Percentiles rank a stretch among this genome's conserved stretches.
Evolutionary conservation across 2,329 filamentous ascomycete species (phyloP).

Genomic region (Hymenoscyphus scutula): DNA sequence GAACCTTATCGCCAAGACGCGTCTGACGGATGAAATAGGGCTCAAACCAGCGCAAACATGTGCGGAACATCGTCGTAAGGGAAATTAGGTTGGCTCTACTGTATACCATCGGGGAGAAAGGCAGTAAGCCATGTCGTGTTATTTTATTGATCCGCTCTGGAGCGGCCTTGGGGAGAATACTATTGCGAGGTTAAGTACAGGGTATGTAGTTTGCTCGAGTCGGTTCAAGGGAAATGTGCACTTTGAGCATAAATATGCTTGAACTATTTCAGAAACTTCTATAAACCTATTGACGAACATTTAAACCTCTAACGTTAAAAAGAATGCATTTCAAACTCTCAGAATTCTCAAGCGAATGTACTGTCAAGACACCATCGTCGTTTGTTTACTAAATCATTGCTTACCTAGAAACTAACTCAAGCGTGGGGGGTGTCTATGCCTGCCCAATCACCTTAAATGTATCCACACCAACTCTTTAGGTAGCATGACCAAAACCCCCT

Average conservation of each 20-base stretch:
- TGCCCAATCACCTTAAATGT: background rate
- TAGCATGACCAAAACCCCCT: no score
- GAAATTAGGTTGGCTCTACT: background rate
- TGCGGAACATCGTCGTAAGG: background rate
- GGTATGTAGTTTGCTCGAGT: no score
- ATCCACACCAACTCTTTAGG: background rate
- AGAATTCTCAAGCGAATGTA: no score
- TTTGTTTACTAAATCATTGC: background rate
- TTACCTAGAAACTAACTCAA: background rate
- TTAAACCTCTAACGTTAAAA: no score
- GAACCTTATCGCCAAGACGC: background rate
- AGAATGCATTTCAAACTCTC: no score
- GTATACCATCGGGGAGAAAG: background rate
- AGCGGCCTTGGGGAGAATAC: background rate
- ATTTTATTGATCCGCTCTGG: background rate
- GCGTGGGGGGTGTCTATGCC: background rate
- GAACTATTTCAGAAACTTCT: no score
- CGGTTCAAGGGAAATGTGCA: no score
- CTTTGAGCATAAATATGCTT: no score
- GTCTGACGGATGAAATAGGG: conserved; percentile 2
- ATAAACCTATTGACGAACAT: no score
- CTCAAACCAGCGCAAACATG: conserved; percentile 17
- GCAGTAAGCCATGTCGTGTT: background rate
- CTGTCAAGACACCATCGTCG: no score
- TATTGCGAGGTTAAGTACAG: background rate